Percentiles rank a stretch among this genome's conserved stretches.
These are phyloP conservation scores for Blumeria graminis DNA, from an alignment of 2,329 filamentous ascomycete genomes.

Conservation along the genomic window DNA sequence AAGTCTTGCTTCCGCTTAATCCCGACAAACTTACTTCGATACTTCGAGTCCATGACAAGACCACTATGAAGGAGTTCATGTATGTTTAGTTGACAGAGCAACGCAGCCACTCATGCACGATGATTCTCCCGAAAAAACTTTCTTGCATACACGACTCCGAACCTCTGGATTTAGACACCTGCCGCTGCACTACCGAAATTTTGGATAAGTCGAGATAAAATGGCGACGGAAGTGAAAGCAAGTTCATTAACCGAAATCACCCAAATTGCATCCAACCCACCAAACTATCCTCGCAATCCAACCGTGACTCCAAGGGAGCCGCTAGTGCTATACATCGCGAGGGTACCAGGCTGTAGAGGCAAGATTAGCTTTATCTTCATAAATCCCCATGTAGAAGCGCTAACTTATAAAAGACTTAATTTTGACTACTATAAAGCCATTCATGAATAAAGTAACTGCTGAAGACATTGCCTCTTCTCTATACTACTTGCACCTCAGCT, in stretches of 20 bases:
- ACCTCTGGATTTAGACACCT: no score
- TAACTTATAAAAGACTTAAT: conserved; percentile 7
- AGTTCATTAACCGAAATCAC: conserved; percentile 62
- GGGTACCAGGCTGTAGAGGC: conserved; percentile 82
- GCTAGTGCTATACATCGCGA: conserved; percentile 69
- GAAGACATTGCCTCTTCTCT: conserved; percentile 71
- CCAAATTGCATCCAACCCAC: conserved; percentile 61
- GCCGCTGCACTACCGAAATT: neutral
- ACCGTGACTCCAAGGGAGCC: conserved; percentile 43
- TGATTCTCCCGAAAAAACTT: no score
- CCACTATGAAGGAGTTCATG: no score
- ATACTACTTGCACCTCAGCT: conserved; percentile 72
- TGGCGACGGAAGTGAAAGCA: conserved; percentile 34
- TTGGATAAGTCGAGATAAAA: neutral
- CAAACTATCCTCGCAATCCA: conserved; percentile 60
- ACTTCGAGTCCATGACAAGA: no score
- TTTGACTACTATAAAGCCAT: conserved; percentile 72
- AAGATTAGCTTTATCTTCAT: conserved; percentile 11
- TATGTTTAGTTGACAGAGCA: no score
- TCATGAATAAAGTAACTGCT: conserved; percentile 65
- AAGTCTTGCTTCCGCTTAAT: no score
- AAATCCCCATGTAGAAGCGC: neutral
- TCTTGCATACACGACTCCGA: no score
- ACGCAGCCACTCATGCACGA: no score
- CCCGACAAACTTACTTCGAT: no score